These are phyloP conservation scores for Carex myosuroides DNA, from an alignment of 176 grass and related monocot genomes.

Conservation along the genomic window DNA sequence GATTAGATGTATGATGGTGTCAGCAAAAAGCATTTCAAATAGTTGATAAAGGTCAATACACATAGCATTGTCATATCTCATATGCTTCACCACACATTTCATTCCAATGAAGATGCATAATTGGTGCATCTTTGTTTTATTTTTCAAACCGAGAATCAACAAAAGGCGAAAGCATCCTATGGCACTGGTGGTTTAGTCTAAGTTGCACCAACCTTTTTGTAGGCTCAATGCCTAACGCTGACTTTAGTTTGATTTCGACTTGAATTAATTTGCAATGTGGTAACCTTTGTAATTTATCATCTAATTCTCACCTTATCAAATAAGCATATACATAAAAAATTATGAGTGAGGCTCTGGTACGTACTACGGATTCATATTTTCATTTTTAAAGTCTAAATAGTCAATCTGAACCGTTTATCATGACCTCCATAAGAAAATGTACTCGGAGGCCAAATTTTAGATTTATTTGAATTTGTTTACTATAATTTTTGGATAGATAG, in stretches of 20 bases:
- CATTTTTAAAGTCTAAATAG: too few relatives aligned
- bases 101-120: background rate
- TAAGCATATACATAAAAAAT: background rate
- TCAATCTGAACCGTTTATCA: too few relatives aligned
- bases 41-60: background rate
- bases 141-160: background rate
- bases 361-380: too few relatives aligned
- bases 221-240: background rate
- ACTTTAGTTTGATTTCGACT: background rate
- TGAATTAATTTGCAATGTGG: background rate
- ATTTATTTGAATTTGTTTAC: too few relatives aligned
- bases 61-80: constrained; percentile 2
- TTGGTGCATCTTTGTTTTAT: background rate
- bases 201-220: background rate
- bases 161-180: background rate
- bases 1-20: background rate
- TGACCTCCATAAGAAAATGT: too few relatives aligned
- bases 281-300: background rate
- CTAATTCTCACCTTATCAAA: background rate
- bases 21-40: constrained; percentile 1
- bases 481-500: too few relatives aligned
- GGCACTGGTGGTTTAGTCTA: background rate
- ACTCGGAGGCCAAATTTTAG: too few relatives aligned
- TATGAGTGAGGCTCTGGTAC: too few relatives aligned
- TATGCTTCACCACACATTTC: background rate